These are phyloP conservation scores for Fusarium keratoplasticum DNA, from an alignment of 2,329 filamentous ascomycete species.

Conservation along the genomic window DNA sequence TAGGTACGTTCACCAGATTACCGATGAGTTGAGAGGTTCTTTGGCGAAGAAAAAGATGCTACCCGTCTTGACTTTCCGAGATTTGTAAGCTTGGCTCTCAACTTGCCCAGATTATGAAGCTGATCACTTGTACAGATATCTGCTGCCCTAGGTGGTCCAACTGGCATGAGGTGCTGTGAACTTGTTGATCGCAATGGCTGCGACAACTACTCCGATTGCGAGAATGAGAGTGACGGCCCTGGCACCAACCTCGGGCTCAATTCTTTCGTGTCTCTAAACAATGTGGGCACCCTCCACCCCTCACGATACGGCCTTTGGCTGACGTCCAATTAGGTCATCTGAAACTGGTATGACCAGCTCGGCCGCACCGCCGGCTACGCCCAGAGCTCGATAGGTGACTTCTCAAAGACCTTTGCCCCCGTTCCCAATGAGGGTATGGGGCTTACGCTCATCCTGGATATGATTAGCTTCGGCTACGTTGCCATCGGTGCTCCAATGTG, in stretches of 20 bases:
- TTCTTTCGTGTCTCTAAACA: not conserved
- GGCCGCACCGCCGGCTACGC: not conserved
- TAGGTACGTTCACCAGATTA: not conserved
- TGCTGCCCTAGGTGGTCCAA: not conserved
- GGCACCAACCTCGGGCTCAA: not conserved
- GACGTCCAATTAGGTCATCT: not conserved
- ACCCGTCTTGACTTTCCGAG: not conserved
- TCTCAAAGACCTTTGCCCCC: not conserved
- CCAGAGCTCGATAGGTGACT: not conserved
- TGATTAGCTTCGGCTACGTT: slow-evolving; percentile 4
- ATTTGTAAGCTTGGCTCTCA: not conserved
- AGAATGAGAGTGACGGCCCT: not conserved
- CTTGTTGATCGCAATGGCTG: slow-evolving; percentile 5
- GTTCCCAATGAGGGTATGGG: not conserved
- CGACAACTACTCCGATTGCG: not conserved
- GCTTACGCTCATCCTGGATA: not conserved
- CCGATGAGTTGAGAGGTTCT: not conserved
- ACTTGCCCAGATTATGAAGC: not conserved
- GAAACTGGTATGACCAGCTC: slow-evolving; percentile 6
- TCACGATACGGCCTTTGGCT: not conserved
- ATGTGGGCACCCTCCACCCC: not conserved
- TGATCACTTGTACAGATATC: not conserved
- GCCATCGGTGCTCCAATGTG: not conserved
- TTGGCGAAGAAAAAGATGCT: not conserved
- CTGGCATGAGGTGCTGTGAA: not conserved